These are phyloP conservation scores for Spergularia marina DNA, from an alignment of 148 eudicot genomes.

Conservation along the genomic window DNA sequence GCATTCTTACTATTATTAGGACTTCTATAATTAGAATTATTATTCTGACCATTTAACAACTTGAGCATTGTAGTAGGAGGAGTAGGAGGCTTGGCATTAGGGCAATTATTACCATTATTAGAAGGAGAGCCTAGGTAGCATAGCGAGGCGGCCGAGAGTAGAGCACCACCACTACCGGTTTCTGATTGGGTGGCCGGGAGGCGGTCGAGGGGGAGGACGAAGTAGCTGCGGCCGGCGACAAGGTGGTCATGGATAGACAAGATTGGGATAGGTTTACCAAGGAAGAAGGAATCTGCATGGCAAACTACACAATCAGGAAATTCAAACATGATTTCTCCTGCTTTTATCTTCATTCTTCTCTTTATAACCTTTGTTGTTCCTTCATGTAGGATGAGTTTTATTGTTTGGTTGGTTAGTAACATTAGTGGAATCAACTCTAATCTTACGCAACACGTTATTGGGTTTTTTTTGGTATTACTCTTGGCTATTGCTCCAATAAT, in stretches of 20 bases:
- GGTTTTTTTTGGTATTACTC: neutral
- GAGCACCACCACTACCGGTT: conserved; percentile 4
- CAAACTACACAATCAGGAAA: conserved; percentile 79
- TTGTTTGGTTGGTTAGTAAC: conserved; percentile 15
- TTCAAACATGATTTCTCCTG: conserved; percentile 88
- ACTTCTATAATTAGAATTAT: neutral
- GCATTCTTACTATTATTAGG: conserved; percentile 17
- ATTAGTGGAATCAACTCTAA: conserved; percentile 19
- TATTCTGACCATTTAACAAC: neutral
- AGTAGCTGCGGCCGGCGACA: conserved; percentile 52
- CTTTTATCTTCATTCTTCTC: conserved; percentile 32
- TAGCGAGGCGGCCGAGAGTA: conserved; percentile 55
- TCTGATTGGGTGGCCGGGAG: conserved; percentile 24
- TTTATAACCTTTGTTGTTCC: conserved; percentile 49
- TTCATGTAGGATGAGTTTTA: conserved; percentile 52
- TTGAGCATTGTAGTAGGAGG: neutral
- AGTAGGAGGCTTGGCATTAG: neutral
- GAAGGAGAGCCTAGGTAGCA: conserved; percentile 31
- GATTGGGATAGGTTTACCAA: conserved; percentile 67
- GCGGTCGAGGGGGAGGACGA: conserved; percentile 66
- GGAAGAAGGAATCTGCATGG: conserved; percentile 74
- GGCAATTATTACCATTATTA: conserved; percentile 23
- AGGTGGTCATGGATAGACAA: conserved; percentile 58
- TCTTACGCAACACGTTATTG: conserved; percentile 14
- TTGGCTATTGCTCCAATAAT: neutral